Percentiles rank a stretch among this genome's conserved stretches.
Evolutionary conservation across 371 early-diverging fungal species (phyloP).

Genomic region (Caulochytrium protostelioides): DNA sequence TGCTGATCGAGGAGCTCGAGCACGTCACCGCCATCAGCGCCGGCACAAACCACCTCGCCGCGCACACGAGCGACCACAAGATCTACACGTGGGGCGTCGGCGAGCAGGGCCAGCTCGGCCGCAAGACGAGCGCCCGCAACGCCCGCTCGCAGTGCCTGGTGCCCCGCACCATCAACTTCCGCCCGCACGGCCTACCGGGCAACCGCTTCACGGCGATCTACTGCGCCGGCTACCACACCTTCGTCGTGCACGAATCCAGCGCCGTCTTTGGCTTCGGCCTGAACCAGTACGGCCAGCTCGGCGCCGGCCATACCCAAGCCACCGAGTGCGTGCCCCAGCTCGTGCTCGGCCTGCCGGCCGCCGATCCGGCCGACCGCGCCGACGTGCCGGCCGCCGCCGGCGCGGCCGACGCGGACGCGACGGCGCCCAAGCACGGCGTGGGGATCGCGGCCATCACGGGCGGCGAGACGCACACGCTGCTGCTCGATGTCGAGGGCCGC

Average conservation of each 20-base stretch:
- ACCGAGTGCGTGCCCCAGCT: constrained; percentile 2
- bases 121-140: constrained; percentile 12
- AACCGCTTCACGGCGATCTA: constrained; percentile 41
- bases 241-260: constrained; percentile 40
- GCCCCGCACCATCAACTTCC: constrained; percentile 19
- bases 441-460: constrained; percentile 38
- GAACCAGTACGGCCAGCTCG: constrained; percentile 85
- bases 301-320: constrained; percentile 27
- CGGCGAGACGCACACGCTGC: constrained; percentile 73
- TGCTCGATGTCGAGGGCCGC: constrained; percentile 42
- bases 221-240: constrained; percentile 70
- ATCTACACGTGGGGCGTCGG: constrained; percentile 87
- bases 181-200: constrained; percentile 24
- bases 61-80: constrained; percentile 39
- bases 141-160: constrained; percentile 12
- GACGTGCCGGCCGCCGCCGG: too few relatives aligned
- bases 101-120: constrained; percentile 82
- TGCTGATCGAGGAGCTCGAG: constrained; percentile 24
- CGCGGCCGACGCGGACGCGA: constrained; percentile 16
- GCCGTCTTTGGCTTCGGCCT: constrained; percentile 73
- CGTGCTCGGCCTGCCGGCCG: constrained; percentile 3
- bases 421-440: constrained; percentile 23
- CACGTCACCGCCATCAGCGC: constrained; percentile 55
- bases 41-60: constrained; percentile 80
- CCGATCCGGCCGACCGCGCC: too few relatives aligned